Evolutionary conservation across 192 early-diverging fungal species (phyloP).

Genomic region (Coemansia sp.): DNA sequence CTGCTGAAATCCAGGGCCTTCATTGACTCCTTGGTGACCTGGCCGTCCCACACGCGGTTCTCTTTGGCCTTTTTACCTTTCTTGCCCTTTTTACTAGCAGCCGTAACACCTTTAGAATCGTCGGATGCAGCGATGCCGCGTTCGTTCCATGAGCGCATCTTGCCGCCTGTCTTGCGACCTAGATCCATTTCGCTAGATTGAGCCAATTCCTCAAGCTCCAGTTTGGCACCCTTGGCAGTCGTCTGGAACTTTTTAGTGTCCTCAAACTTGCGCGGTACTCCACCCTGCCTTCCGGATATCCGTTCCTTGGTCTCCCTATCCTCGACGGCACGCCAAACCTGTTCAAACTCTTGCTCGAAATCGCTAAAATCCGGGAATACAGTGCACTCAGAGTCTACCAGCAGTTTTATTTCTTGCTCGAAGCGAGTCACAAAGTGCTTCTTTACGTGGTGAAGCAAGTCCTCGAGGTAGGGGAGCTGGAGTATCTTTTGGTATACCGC

Average conservation of each 20-base stretch:
- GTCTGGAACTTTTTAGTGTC: conserved; percentile 73
- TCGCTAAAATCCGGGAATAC: conserved; percentile 41
- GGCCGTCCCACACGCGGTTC: conserved; percentile 76
- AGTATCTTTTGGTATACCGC: conserved; percentile 87
- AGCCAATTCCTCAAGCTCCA: conserved; percentile 50
- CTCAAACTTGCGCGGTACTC: conserved; percentile 75
- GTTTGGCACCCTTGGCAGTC: conserved; percentile 62
- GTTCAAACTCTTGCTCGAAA: conserved; percentile 75
- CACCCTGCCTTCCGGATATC: conserved; percentile 41
- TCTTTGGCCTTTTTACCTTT: conserved; percentile 59
- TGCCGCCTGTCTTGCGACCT: conserved; percentile 14
- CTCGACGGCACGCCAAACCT: conserved; percentile 66
- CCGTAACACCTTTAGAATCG: conserved; percentile 14
- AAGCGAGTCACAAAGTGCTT: conserved; percentile 67
- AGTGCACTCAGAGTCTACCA: conserved; percentile 17
- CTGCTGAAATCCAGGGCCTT: conserved; percentile 52
- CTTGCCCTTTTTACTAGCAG: conserved; percentile 44
- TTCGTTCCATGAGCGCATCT: conserved; percentile 45
- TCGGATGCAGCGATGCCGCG: conserved; percentile 12
- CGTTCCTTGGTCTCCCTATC: conserved; percentile 57
- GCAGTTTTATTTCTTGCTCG: conserved; percentile 31
- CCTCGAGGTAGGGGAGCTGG: conserved; percentile 81
- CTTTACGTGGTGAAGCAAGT: conserved; percentile 71
- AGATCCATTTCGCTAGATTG: conserved; percentile 31
- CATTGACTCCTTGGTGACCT: conserved; percentile 49